Conservation (phyloP, 2,329 filamentous ascomycete species). For the Leptographium wingfieldii region DNA sequence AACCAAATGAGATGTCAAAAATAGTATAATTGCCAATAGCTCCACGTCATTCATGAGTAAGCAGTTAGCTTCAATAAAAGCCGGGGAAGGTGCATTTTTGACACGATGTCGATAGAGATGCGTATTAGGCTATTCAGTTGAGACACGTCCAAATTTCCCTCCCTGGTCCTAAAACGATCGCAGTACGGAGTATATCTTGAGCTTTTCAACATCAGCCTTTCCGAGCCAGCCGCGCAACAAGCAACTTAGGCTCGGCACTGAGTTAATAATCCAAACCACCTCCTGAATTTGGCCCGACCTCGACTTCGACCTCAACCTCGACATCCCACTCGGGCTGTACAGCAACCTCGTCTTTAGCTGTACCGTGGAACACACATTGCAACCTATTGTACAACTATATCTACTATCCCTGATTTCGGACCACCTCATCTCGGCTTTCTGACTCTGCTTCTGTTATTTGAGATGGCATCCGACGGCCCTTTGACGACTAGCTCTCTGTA, state of each 20-base stretch:
- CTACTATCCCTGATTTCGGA: not conserved
- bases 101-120: not conserved
- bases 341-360: not conserved
- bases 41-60: not conserved
- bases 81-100: not conserved
- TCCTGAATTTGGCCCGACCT: not conserved
- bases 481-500: conserved; percentile 1
- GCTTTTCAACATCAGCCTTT: not conserved
- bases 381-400: not conserved
- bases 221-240: not conserved
- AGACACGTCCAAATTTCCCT: not conserved
- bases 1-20: not conserved
- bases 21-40: not conserved
- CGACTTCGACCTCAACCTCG: not conserved
- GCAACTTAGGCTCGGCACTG: not conserved
- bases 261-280: not conserved
- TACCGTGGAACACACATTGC: not conserved
- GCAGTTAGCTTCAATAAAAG: not conserved
- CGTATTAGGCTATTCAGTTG: not conserved
- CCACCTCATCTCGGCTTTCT: not conserved
- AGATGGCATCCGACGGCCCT: conserved; percentile 5
- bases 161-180: not conserved
- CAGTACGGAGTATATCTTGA: not conserved
- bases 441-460: not conserved
- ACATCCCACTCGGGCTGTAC: not conserved